phyloP scores from a whole-genome alignment of 495 filamentous ascomycete species.

The Darksidea phi region DNA sequence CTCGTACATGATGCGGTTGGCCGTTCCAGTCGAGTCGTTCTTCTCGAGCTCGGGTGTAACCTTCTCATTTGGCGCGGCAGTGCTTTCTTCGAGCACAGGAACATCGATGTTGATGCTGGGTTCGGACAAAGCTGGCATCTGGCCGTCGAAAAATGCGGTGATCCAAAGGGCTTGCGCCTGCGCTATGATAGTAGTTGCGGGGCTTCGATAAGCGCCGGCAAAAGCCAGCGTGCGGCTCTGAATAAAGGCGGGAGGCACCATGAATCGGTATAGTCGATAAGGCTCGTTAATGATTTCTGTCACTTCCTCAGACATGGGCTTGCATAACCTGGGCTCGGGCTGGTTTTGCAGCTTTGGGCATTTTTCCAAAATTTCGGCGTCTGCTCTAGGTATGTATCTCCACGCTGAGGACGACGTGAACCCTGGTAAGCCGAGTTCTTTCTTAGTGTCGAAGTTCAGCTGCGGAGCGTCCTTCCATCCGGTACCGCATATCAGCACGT shows the following conservation, averaged over 20 bases:
- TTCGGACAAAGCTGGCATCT: slow-evolving; percentile 36
- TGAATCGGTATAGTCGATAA: slow-evolving; percentile 38
- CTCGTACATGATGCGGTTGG: slow-evolving; percentile 48
- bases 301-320: slow-evolving; percentile 22
- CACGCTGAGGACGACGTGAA: background rate
- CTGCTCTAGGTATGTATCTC: slow-evolving; percentile 47
- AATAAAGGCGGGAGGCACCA: slow-evolving; percentile 36
- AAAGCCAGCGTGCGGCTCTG: slow-evolving; percentile 34
- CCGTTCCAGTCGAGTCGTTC: slow-evolving; percentile 5
- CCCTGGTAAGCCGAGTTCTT: slow-evolving; percentile 33
- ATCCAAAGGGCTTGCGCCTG: slow-evolving; percentile 38
- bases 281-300: slow-evolving; percentile 16
- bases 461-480: slow-evolving; percentile 52
- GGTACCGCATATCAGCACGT: slow-evolving; percentile 61
- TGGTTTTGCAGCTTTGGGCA: slow-evolving; percentile 62
- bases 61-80: background rate
- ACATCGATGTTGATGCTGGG: background rate
- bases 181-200: slow-evolving; percentile 30
- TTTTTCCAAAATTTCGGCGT: slow-evolving; percentile 62
- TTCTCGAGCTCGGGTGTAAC: background rate
- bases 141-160: slow-evolving; percentile 48
- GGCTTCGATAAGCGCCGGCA: slow-evolving; percentile 20
- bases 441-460: slow-evolving; percentile 61
- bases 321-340: slow-evolving; percentile 35
- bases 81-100: background rate